These are phyloP conservation scores for Hypoxylon rickii DNA, from an alignment of 495 filamentous ascomycete genomes.

Conservation along the genomic window DNA sequence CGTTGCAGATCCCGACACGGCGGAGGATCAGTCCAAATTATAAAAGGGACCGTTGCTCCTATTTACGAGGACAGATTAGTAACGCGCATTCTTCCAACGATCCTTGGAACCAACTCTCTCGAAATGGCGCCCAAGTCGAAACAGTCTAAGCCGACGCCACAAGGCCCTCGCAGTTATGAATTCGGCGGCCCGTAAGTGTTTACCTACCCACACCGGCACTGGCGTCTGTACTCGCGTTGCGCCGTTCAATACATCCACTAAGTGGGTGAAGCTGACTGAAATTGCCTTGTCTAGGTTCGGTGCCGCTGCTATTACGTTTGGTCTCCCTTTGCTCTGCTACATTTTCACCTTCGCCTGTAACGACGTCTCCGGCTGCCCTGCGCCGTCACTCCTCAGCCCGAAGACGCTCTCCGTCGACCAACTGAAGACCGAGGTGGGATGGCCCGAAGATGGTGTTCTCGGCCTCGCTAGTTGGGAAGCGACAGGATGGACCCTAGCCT, in stretches of 20 bases:
- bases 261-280: conserved; percentile 10
- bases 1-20: too few relatives aligned
- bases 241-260: background rate
- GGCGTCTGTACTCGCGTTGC: too few relatives aligned
- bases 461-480: conserved; percentile 67
- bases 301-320: conserved; percentile 72
- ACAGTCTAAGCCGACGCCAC: conserved; percentile 10
- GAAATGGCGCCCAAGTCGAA: conserved; percentile 30
- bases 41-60: too few relatives aligned
- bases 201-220: background rate
- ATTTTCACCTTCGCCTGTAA: conserved; percentile 84
- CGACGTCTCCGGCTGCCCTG: conserved; percentile 87
- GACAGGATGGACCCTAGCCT: conserved; percentile 68
- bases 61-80: too few relatives aligned
- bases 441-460: conserved; percentile 69
- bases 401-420: conserved; percentile 68
- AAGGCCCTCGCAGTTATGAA: conserved; percentile 64
- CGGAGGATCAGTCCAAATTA: too few relatives aligned
- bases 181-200: conserved; percentile 84
- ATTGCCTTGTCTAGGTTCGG: conserved; percentile 63
- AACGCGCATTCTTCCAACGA: too few relatives aligned
- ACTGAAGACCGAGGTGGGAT: conserved; percentile 78
- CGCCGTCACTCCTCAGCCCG: conserved; percentile 80
- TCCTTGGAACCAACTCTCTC: too few relatives aligned
- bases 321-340: conserved; percentile 77